Conservation (phyloP, 768 basidiomycete species). For the Suillus americanus region DNA sequence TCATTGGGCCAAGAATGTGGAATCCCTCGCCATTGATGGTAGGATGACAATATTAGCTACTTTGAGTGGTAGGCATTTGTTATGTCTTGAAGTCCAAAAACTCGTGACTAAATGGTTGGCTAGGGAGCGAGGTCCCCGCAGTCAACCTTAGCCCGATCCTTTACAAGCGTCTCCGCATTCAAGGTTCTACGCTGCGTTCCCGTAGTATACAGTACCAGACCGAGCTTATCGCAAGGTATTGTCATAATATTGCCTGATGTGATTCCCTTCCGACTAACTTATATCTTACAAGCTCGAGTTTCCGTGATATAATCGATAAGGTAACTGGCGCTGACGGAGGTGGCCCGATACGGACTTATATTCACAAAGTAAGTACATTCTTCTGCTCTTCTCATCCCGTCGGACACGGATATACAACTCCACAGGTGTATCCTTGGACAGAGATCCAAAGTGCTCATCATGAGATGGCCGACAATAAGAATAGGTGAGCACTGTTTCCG, state of each 20-base stretch:
- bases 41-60: slow-evolving; percentile 68
- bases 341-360: slow-evolving; percentile 68
- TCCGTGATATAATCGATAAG: slow-evolving; percentile 54
- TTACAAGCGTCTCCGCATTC: slow-evolving; percentile 82
- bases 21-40: slow-evolving; percentile 68
- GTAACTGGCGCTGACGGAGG: slow-evolving; percentile 57
- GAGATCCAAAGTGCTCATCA: slow-evolving; percentile 78
- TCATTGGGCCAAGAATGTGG: slow-evolving; percentile 75
- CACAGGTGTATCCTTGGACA: slow-evolving; percentile 76
- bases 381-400: slow-evolving; percentile 15
- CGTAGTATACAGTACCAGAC: slow-evolving; percentile 76
- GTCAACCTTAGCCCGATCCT: slow-evolving; percentile 67
- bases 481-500: slow-evolving; percentile 32
- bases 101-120: slow-evolving; percentile 18
- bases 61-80: slow-evolving; percentile 55
- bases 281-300: slow-evolving; percentile 35
- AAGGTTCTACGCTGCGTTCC: slow-evolving; percentile 84
- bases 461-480: slow-evolving; percentile 81
- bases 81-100: slow-evolving; percentile 16
- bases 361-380: slow-evolving; percentile 63
- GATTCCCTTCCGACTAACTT: not conserved
- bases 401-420: slow-evolving; percentile 11
- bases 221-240: slow-evolving; percentile 61
- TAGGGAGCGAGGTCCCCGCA: slow-evolving; percentile 48
- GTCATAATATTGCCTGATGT: slow-evolving; percentile 1